Evolutionary conservation across 257 asterid genomes (phyloP).

Genomic region (Nicotiana undulata): DNA sequence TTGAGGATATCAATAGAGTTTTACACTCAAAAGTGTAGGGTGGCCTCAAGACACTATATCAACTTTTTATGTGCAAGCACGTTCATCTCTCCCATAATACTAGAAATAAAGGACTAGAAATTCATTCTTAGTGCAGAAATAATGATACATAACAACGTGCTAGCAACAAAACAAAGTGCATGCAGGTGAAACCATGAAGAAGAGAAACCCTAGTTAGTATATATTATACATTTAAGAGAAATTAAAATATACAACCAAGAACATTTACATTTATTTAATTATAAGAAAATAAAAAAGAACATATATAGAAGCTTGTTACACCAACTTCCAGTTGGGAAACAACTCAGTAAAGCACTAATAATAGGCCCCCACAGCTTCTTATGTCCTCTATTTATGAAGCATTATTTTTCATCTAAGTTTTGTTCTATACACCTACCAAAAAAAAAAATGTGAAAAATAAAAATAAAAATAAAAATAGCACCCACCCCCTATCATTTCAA

Average conservation of each 20-base stretch:
- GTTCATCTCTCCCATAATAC: not conserved
- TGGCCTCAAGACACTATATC: not conserved
- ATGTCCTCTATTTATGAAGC: slow-evolving; percentile 24
- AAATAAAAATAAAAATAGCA: not conserved
- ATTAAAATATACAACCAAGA: not conserved
- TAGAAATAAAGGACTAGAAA: not conserved
- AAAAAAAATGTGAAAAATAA: not conserved
- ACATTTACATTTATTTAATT: not conserved
- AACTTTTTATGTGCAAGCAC: slow-evolving; percentile 6
- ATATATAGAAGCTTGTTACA: not conserved
- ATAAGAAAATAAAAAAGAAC: not conserved
- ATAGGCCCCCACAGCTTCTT: slow-evolving; percentile 31
- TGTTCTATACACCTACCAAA: not conserved
- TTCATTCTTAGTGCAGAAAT: not conserved
- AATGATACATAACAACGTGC: not conserved
- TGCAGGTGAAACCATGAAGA: not conserved
- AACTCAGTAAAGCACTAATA: slow-evolving; percentile 23
- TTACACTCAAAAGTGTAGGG: slow-evolving; percentile 4
- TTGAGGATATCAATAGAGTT: not conserved
- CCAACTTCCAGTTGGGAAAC: slow-evolving; percentile 30
- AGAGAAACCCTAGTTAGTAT: not conserved
- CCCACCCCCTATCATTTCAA: slow-evolving; percentile 20
- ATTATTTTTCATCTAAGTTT: slow-evolving; percentile 19
- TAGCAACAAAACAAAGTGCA: not conserved
- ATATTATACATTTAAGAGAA: not conserved